These are phyloP conservation scores for Lasiosphaeria ovina DNA, from an alignment of 495 filamentous ascomycete species.

Conservation along the genomic window DNA sequence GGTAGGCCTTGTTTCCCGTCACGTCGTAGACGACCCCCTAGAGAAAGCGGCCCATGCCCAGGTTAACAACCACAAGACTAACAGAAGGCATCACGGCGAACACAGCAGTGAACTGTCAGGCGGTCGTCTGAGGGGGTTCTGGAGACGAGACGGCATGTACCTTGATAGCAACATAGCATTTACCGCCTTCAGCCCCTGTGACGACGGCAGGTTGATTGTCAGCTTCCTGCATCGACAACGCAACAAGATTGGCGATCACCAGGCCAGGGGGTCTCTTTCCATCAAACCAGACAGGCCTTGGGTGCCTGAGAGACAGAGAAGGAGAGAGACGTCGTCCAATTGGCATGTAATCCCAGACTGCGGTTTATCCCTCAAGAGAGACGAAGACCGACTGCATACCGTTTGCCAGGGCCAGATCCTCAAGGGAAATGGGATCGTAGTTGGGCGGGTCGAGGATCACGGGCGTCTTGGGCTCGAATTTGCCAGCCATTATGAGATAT, in stretches of 20 bases:
- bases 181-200: slow-evolving; percentile 58
- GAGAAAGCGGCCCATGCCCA: not conserved
- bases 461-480: slow-evolving; percentile 81
- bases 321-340: too few species aligned
- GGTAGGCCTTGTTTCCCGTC: slow-evolving; percentile 78
- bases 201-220: not conserved
- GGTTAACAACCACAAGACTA: not conserved
- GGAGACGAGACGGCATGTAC: slow-evolving; percentile 28
- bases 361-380: not conserved
- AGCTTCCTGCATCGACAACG: not conserved
- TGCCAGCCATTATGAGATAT: slow-evolving; percentile 52
- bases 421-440: slow-evolving; percentile 73
- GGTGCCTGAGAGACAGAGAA: too few species aligned
- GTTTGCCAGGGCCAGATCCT: slow-evolving; percentile 75
- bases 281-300: too few species aligned
- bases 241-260: not conserved
- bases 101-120: too few species aligned
- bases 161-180: slow-evolving; percentile 93
- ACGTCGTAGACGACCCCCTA: slow-evolving; percentile 93
- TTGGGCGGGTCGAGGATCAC: slow-evolving; percentile 83
- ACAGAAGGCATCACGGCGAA: too few species aligned
- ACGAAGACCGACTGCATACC: slow-evolving; percentile 52
- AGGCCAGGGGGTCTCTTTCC: too few species aligned
- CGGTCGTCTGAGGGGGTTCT: not conserved
- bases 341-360: too few species aligned